Percentiles rank a stretch among this genome's conserved stretches.
Conservation (phyloP, 2,329 filamentous ascomycete genomes). For the Penicillium sumatraense region DNA sequence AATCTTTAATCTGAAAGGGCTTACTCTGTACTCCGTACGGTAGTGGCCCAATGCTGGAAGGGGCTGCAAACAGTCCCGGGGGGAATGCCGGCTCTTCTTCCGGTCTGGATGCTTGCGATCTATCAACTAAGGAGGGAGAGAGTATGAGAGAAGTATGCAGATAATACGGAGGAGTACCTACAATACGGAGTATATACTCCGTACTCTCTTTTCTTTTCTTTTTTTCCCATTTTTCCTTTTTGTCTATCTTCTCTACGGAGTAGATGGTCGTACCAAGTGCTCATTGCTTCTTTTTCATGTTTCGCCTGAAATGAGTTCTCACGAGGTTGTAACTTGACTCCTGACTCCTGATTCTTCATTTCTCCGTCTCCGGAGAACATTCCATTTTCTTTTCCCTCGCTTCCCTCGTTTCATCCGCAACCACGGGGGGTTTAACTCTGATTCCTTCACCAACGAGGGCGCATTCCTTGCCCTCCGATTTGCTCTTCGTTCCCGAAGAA, state of each 20-base stretch:
- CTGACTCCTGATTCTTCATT: too few species aligned
- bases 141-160: too few species aligned
- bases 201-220: background rate
- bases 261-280: too few species aligned
- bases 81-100: background rate
- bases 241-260: too few species aligned
- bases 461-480: slow-evolving; percentile 19
- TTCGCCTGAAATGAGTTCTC: too few species aligned
- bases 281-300: too few species aligned
- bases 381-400: background rate
- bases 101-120: background rate
- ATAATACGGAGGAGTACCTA: too few species aligned
- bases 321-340: too few species aligned
- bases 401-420: background rate
- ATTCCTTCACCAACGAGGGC: background rate
- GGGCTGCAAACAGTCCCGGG: background rate
- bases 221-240: background rate
- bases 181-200: background rate
- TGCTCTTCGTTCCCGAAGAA: background rate
- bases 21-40: too few species aligned
- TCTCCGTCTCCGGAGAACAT: background rate
- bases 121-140: too few species aligned
- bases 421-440: background rate
- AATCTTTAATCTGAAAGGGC: too few species aligned
- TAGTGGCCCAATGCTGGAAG: background rate